These are phyloP conservation scores for Thelephora terrestris DNA, from an alignment of 1,284 basidiomycete genomes.

Conservation along the genomic window DNA sequence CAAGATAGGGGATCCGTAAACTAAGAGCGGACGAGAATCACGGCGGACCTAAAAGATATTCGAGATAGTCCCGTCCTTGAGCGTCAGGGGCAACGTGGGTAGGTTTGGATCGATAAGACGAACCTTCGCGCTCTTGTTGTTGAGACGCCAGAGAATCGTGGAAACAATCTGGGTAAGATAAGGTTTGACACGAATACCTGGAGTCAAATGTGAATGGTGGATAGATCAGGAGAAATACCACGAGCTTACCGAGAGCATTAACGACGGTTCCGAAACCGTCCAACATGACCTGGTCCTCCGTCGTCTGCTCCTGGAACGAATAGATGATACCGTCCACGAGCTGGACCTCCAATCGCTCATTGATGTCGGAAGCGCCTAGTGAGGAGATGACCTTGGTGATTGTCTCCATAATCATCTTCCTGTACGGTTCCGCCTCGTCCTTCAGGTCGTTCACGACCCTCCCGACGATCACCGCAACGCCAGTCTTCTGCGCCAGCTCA, in stretches of 20 bases:
- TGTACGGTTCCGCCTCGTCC: slow-evolving; percentile 93
- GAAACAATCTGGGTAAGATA: slow-evolving; percentile 99
- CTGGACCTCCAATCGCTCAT: slow-evolving; percentile 89
- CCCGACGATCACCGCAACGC: slow-evolving; percentile 92
- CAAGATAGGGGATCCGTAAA: too few species aligned
- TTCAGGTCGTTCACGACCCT: slow-evolving; percentile 95
- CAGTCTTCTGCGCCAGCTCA: slow-evolving; percentile 93
- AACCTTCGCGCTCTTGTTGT: slow-evolving; percentile 99
- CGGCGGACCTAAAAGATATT: too few species aligned
- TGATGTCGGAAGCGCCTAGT: slow-evolving; percentile 92
- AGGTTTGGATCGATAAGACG: too few species aligned
- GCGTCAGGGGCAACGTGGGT: too few species aligned
- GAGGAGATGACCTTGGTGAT: slow-evolving; percentile 94
- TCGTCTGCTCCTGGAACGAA: slow-evolving; percentile 98
- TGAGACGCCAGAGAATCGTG: slow-evolving; percentile 98
- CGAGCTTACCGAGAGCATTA: slow-evolving; percentile 64
- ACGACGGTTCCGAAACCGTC: slow-evolving; percentile 98
- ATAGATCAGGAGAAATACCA: neutral
- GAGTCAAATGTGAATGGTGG: neutral
- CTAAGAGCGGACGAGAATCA: too few species aligned
- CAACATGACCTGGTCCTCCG: slow-evolving; percentile 98
- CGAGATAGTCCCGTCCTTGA: too few species aligned
- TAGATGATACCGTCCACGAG: slow-evolving; percentile 99
- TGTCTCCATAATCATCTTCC: slow-evolving; percentile 99
- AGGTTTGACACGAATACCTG: slow-evolving; percentile 93